A percentile compares a stretch with the other conserved stretches of the same genome.
These are phyloP conservation scores for Terana coerulea DNA, from an alignment of 768 basidiomycete species.

Conservation along the genomic window DNA sequence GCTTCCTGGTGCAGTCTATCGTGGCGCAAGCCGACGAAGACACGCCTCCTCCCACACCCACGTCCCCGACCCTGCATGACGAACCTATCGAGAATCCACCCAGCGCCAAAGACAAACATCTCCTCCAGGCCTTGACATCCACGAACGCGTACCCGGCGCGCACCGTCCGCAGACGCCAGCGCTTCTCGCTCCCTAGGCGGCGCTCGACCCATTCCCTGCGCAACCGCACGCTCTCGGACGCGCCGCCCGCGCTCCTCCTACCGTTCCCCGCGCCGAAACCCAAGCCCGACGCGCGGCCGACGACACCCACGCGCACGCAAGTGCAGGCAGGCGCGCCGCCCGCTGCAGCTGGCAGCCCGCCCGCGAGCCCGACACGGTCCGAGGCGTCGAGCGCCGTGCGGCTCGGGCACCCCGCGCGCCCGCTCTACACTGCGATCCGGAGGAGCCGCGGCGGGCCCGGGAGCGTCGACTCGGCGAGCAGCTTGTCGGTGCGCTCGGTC, in stretches of 20 bases:
- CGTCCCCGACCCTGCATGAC: background rate
- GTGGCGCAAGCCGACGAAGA: background rate
- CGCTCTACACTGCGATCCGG: slow-evolving; percentile 26
- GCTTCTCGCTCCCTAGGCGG: slow-evolving; percentile 9
- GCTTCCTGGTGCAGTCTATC: slow-evolving; percentile 3
- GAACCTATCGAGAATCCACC: background rate
- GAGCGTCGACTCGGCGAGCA: no score
- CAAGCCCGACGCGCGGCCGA: no score
- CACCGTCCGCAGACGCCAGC: slow-evolving; percentile 8
- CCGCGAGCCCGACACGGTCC: background rate
- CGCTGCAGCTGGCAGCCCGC: background rate
- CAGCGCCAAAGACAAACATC: background rate
- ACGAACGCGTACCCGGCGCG: background rate
- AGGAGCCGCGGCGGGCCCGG: no score
- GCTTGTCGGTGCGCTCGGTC: no score
- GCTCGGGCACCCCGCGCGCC: slow-evolving; percentile 21
- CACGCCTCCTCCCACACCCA: background rate
- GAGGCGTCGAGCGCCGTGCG: no score
- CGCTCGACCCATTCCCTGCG: slow-evolving; percentile 24
- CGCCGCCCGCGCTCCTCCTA: background rate
- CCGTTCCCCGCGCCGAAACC: background rate
- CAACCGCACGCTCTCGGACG: background rate
- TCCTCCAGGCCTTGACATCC: background rate
- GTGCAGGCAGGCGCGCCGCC: no score
- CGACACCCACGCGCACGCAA: no score